Conservation (phyloP, 108 stramenopile species). For the Conticribra weissflogii region DNA sequence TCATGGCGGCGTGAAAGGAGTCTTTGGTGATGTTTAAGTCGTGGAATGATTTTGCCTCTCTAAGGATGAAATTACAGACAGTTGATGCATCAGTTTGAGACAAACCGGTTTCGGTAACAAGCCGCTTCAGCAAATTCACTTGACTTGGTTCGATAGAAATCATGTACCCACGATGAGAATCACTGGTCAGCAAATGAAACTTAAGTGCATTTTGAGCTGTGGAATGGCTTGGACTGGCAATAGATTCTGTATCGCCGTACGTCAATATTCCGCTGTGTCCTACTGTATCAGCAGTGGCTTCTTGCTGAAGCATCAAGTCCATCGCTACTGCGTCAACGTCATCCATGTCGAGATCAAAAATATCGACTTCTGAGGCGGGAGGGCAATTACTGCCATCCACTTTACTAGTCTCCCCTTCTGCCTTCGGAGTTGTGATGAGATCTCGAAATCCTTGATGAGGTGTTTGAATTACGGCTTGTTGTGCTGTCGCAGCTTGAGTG, state of each 20-base stretch:
- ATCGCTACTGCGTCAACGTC: conserved; percentile 40
- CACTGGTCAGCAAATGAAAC: conserved; percentile 72
- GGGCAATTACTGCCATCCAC: conserved; percentile 16
- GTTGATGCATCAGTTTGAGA: conserved; percentile 59
- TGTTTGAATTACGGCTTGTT: conserved; percentile 16
- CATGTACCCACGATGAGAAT: conserved; percentile 70
- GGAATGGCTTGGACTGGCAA: background rate
- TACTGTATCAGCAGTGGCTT: conserved; percentile 15
- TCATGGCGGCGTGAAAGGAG: conserved; percentile 82
- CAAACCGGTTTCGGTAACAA: conserved; percentile 82
- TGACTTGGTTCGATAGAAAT: conserved; percentile 78
- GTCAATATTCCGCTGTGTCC: conserved; percentile 12
- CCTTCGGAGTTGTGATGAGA: conserved; percentile 37
- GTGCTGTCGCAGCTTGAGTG: conserved; percentile 15
- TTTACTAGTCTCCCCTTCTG: conserved; percentile 1
- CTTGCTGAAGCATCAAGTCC: conserved; percentile 50
- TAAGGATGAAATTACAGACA: conserved; percentile 75
- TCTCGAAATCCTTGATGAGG: conserved; percentile 30
- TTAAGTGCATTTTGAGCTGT: conserved; percentile 56
- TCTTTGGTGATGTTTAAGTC: conserved; percentile 63
- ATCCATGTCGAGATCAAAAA: conserved; percentile 39
- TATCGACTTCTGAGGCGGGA: conserved; percentile 31
- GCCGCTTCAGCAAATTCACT: conserved; percentile 66
- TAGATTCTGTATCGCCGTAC: conserved; percentile 27
- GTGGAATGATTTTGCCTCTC: conserved; percentile 54